Evolutionary conservation across 768 basidiomycete species (phyloP).

Genomic region (Basidioascus undulatus): DNA sequence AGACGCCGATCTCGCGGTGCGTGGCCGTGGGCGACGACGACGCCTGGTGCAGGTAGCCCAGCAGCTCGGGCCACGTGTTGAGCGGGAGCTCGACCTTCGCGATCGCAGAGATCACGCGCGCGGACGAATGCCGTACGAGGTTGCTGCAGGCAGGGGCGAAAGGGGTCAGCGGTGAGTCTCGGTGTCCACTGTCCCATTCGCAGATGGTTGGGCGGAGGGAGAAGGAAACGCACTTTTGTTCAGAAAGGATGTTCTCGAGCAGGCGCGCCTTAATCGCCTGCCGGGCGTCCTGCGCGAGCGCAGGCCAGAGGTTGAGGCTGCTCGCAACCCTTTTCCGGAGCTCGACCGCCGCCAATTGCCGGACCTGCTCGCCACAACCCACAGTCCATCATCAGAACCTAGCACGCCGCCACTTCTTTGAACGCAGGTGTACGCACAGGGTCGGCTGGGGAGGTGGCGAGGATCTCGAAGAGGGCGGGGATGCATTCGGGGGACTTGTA

Average conservation of each 20-base stretch:
- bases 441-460: slow-evolving; percentile 59
- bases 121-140: slow-evolving; percentile 74
- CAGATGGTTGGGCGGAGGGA: not conserved
- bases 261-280: slow-evolving; percentile 64
- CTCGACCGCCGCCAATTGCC: slow-evolving; percentile 91
- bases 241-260: slow-evolving; percentile 49
- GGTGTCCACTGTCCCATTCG: not conserved
- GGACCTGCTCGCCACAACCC: slow-evolving; percentile 32
- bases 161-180: not conserved
- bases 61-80: slow-evolving; percentile 53
- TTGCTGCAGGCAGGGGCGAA: slow-evolving; percentile 16
- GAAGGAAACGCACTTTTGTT: slow-evolving; percentile 36
- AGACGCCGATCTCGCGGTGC: slow-evolving; percentile 79
- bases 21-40: slow-evolving; percentile 39
- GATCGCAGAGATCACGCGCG: slow-evolving; percentile 79
- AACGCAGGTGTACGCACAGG: slow-evolving; percentile 32
- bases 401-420: not conserved
- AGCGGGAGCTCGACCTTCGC: slow-evolving; percentile 60
- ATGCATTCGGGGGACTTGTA: slow-evolving; percentile 83
- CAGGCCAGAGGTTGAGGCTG: slow-evolving; percentile 60
- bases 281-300: slow-evolving; percentile 39
- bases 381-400: not conserved
- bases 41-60: slow-evolving; percentile 63
- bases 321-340: slow-evolving; percentile 77
- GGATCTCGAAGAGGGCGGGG: slow-evolving; percentile 64